phyloP scores from a whole-genome alignment of 106 monocot species.

The Allium fistulosum region DNA sequence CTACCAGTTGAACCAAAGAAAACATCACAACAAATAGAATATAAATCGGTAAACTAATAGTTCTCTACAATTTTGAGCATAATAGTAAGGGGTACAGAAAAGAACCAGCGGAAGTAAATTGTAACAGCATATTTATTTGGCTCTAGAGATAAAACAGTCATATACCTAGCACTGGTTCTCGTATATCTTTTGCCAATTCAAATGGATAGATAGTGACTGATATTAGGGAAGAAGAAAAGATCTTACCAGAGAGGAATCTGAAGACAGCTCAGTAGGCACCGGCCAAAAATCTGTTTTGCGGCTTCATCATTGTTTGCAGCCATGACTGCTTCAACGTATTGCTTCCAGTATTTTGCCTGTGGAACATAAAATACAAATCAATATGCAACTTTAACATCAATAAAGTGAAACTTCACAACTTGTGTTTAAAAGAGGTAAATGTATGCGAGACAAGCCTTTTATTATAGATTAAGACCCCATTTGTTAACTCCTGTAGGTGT shows the following conservation, averaged over 20 bases:
- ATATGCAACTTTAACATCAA: too few species aligned
- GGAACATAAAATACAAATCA: neutral
- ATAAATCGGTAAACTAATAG: neutral
- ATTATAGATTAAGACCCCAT: neutral
- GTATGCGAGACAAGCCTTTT: too few species aligned
- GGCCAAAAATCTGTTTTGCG: constrained; percentile 85
- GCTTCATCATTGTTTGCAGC: constrained; percentile 75
- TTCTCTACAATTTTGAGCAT: neutral
- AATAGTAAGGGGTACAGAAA: neutral
- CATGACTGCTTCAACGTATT: constrained; percentile 95
- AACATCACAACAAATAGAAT: neutral
- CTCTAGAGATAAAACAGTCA: neutral
- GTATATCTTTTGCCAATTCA: too few species aligned
- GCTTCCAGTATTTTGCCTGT: constrained; percentile 95
- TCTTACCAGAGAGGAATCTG: constrained; percentile 83
- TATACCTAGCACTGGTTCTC: neutral
- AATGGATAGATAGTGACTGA: too few species aligned
- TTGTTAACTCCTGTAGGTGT: neutral
- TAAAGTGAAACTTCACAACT: too few species aligned
- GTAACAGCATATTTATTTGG: neutral
- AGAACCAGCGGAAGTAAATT: neutral
- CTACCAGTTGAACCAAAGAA: constrained; percentile 35
- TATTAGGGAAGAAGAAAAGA: neutral
- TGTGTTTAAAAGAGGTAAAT: too few species aligned
- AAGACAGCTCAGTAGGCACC: constrained; percentile 92